phyloP scores from a whole-genome alignment of 345 rosid genomes.

The Ricinus communis region DNA sequence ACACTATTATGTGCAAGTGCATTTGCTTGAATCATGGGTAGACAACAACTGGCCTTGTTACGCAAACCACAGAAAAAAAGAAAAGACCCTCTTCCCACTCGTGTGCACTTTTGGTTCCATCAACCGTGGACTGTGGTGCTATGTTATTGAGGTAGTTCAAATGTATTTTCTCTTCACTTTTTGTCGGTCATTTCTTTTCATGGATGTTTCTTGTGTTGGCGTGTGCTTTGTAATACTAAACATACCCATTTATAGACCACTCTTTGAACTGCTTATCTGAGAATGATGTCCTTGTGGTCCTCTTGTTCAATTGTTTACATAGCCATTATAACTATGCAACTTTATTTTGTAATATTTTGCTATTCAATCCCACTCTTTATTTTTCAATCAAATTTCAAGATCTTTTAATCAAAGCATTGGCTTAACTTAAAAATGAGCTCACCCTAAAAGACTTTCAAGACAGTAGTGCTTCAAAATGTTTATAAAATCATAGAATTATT shows the following conservation, averaged over 20 bases:
- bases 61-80: slow-evolving; percentile 23
- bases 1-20: slow-evolving; percentile 14
- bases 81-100: neutral
- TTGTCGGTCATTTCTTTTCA: slow-evolving; percentile 25
- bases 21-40: slow-evolving; percentile 27
- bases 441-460: too few species aligned
- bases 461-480: too few species aligned
- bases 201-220: slow-evolving; percentile 5
- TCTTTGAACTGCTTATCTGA: neutral
- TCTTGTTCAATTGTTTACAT: neutral
- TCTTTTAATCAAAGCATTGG: too few species aligned
- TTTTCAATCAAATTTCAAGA: too few species aligned
- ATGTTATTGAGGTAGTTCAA: slow-evolving; percentile 18
- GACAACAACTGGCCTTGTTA: slow-evolving; percentile 28
- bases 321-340: too few species aligned
- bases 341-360: too few species aligned
- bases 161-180: slow-evolving; percentile 3
- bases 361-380: too few species aligned
- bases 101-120: slow-evolving; percentile 32
- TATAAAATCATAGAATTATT: too few species aligned
- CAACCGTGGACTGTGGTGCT: slow-evolving; percentile 31
- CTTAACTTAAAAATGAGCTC: too few species aligned
- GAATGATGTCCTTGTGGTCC: neutral
- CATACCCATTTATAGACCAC: neutral
- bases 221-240: neutral